Conservation (phyloP, 352 stramenopile genomes). For the Globisporangium barbulae region DNA sequence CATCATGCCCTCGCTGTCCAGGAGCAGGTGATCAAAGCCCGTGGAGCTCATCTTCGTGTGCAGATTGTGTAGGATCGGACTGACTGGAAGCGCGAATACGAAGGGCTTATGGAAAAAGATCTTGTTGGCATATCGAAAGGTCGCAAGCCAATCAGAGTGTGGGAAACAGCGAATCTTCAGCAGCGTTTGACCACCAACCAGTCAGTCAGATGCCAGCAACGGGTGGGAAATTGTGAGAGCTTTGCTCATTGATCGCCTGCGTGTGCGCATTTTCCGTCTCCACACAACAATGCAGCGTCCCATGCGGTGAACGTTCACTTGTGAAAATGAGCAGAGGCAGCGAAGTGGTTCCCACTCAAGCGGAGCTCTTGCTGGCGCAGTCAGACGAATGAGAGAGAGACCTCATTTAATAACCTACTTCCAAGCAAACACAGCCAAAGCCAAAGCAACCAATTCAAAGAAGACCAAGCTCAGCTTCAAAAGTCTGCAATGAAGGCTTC, state of each 20-base stretch:
- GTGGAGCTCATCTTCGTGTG: background rate
- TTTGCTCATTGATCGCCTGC: background rate
- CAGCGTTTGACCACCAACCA: conserved; percentile 16
- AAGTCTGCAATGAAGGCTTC: background rate
- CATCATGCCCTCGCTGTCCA: conserved; percentile 4
- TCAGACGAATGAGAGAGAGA: too few relatives aligned
- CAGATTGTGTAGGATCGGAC: too few relatives aligned
- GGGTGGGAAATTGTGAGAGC: conserved; percentile 10
- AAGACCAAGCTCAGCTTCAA: background rate
- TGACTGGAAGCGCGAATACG: too few relatives aligned
- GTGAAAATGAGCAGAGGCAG: too few relatives aligned
- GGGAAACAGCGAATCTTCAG: conserved; percentile 20
- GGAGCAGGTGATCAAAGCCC: background rate
- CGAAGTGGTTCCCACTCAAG: too few relatives aligned
- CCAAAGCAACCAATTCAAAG: background rate
- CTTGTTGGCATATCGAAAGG: conserved; percentile 7
- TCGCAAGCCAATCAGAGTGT: conserved; percentile 25
- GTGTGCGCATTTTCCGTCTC: background rate
- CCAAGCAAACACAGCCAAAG: background rate
- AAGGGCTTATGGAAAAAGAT: background rate
- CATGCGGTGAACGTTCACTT: too few relatives aligned
- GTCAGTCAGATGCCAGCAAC: conserved; percentile 5
- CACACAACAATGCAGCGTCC: too few relatives aligned
- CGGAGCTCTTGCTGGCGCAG: too few relatives aligned
- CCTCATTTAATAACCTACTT: background rate